These are phyloP conservation scores for Penicillium macrosclerotiorum DNA, from an alignment of 495 filamentous ascomycete genomes.

Conservation along the genomic window DNA sequence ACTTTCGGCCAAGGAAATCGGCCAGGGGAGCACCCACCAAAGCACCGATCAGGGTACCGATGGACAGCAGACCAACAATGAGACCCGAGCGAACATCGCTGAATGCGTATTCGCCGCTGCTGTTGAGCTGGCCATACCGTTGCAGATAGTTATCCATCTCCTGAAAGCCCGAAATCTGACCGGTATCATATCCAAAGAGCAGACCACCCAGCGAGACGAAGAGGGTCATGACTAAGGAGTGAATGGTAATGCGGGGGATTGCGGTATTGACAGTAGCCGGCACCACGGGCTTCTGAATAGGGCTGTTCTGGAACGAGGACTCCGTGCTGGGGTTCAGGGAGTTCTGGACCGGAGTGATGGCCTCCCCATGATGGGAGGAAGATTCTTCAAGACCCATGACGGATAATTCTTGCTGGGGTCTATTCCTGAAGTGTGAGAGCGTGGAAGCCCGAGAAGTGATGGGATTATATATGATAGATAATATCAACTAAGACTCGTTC, in stretches of 20 bases:
- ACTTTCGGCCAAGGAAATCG: slow-evolving; percentile 51
- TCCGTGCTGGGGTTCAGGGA: slow-evolving; percentile 20
- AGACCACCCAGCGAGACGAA: slow-evolving; percentile 69
- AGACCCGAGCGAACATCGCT: slow-evolving; percentile 51
- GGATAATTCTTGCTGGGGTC: slow-evolving; percentile 2
- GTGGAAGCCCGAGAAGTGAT: too few species aligned
- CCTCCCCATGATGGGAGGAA: slow-evolving; percentile 37
- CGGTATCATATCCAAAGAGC: slow-evolving; percentile 52
- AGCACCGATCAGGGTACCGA: slow-evolving; percentile 67
- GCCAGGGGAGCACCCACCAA: slow-evolving; percentile 56
- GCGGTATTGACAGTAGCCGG: slow-evolving; percentile 36
- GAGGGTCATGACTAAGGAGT: slow-evolving; percentile 49
- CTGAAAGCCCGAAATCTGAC: slow-evolving; percentile 59
- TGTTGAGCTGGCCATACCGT: slow-evolving; percentile 39
- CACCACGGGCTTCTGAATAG: slow-evolving; percentile 24
- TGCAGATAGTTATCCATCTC: slow-evolving; percentile 53
- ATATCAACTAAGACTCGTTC: too few species aligned
- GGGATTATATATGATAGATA: too few species aligned
- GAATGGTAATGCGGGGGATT: slow-evolving; percentile 41
- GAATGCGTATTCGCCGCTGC: slow-evolving; percentile 36
- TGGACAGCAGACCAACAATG: slow-evolving; percentile 57
- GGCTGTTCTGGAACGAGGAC: slow-evolving; percentile 25
- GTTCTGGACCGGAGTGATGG: slow-evolving; percentile 31
- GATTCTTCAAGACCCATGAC: slow-evolving; percentile 39
- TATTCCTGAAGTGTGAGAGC: not conserved